Conservation (phyloP, 2,329 filamentous ascomycete genomes). For the Salinomyces thailandicus region DNA sequence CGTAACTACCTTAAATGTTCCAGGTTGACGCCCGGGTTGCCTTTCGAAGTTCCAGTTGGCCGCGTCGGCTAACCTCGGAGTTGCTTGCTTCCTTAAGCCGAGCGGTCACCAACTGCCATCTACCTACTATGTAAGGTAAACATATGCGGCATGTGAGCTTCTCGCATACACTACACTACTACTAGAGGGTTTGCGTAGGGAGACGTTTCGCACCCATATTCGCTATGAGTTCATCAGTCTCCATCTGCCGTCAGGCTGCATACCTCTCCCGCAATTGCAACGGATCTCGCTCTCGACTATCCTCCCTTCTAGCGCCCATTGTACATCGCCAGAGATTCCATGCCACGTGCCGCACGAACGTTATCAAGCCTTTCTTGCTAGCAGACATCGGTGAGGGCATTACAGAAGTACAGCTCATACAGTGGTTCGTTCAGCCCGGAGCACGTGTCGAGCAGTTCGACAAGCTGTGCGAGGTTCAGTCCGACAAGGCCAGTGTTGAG, state of each 20-base stretch:
- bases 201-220: background rate
- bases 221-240: background rate
- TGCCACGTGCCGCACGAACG: constrained; percentile 22
- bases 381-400: constrained; percentile 91
- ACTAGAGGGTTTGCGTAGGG: too few species aligned
- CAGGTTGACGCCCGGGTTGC: too few species aligned
- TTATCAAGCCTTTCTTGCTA: constrained; percentile 68
- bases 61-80: background rate
- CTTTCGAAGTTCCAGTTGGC: too few species aligned
- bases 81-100: background rate
- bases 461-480: constrained; percentile 94
- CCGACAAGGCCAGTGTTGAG: constrained; percentile 71
- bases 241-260: background rate
- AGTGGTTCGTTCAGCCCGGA: constrained; percentile 97
- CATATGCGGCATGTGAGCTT: background rate
- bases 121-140: background rate
- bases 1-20: too few species aligned
- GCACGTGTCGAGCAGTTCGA: constrained; percentile 96
- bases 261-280: background rate
- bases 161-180: background rate
- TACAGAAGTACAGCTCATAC: constrained; percentile 95
- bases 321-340: too few species aligned
- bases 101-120: background rate
- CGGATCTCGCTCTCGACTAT: background rate
- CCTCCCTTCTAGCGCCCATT: constrained; percentile 11